These are phyloP conservation scores for Madurella mycetomatis DNA, from an alignment of 2,329 filamentous ascomycete species.

Conservation along the genomic window DNA sequence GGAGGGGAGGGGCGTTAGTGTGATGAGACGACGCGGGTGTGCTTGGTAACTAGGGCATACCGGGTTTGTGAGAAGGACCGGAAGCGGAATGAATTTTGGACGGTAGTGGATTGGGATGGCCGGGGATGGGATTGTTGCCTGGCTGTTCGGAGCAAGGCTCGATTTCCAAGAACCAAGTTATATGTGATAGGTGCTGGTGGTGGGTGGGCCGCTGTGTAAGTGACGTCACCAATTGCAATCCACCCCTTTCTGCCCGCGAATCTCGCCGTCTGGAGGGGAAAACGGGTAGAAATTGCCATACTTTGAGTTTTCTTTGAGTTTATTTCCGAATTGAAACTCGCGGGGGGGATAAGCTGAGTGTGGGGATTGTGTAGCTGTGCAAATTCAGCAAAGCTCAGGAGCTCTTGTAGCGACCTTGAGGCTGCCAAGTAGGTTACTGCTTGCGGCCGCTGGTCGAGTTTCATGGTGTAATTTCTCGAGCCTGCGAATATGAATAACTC, in stretches of 20 bases:
- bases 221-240: conserved; percentile 7
- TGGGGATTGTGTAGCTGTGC: too few relatives aligned
- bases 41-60: not conserved
- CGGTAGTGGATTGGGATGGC: not conserved
- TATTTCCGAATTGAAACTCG: not conserved
- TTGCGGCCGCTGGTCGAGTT: too few relatives aligned
- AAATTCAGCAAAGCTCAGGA: too few relatives aligned
- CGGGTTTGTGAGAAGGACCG: not conserved
- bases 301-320: not conserved
- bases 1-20: not conserved
- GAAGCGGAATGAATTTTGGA: not conserved
- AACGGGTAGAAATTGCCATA: not conserved
- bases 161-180: not conserved
- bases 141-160: not conserved
- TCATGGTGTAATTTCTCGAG: not conserved
- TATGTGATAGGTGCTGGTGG: not conserved
- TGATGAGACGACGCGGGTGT: not conserved
- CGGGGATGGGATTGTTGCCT: not conserved
- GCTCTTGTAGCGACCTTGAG: too few relatives aligned
- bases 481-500: not conserved
- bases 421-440: too few relatives aligned
- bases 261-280: not conserved
- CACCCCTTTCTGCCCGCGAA: not conserved
- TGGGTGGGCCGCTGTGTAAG: not conserved
- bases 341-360: too few relatives aligned